A percentile compares a stretch with the other conserved stretches of the same genome.
These are phyloP conservation scores for Sporisorium reilianum DNA, from an alignment of 1,284 basidiomycete species.

Conservation along the genomic window DNA sequence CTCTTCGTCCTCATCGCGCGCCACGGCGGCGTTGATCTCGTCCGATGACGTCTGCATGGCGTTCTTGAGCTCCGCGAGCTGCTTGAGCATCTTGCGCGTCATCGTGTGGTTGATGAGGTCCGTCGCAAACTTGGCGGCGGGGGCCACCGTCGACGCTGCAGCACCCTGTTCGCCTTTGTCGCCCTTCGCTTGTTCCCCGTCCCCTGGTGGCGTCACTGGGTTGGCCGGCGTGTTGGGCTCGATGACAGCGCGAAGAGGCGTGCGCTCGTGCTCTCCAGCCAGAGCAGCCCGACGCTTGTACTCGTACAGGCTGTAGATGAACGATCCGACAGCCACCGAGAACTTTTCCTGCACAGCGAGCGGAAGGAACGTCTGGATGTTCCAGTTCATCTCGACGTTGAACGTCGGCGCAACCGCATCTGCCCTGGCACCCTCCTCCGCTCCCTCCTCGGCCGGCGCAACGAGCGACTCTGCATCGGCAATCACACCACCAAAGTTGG, in stretches of 20 bases:
- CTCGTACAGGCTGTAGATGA: conserved; percentile 85
- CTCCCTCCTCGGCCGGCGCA: conserved; percentile 8
- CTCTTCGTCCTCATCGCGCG: conserved; percentile 74
- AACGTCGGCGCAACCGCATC: conserved; percentile 59
- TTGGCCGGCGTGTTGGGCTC: conserved; percentile 73
- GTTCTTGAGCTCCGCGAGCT: conserved; percentile 75
- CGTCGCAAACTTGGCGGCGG: conserved; percentile 61
- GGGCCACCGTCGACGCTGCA: conserved; percentile 77
- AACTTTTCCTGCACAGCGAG: conserved; percentile 85
- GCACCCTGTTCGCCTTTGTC: conserved; percentile 5
- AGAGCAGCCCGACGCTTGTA: conserved; percentile 77
- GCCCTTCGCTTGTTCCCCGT: not conserved
- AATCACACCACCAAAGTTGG: conserved; percentile 91
- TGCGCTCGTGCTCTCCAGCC: conserved; percentile 73
- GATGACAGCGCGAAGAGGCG: conserved; percentile 75
- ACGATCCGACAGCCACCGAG: conserved; percentile 79
- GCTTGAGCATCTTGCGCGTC: conserved; percentile 83
- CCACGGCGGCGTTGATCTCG: conserved; percentile 72
- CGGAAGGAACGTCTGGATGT: conserved; percentile 91
- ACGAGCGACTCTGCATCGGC: conserved; percentile 67
- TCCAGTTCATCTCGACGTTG: conserved; percentile 86
- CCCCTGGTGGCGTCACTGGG: conserved; percentile 6
- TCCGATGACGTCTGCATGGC: conserved; percentile 32
- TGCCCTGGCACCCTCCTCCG: conserved; percentile 73
- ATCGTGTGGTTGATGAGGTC: conserved; percentile 77